These are phyloP conservation scores for Chenopodium suecicum DNA, from an alignment of 148 eudicot species.

Conservation along the genomic window DNA sequence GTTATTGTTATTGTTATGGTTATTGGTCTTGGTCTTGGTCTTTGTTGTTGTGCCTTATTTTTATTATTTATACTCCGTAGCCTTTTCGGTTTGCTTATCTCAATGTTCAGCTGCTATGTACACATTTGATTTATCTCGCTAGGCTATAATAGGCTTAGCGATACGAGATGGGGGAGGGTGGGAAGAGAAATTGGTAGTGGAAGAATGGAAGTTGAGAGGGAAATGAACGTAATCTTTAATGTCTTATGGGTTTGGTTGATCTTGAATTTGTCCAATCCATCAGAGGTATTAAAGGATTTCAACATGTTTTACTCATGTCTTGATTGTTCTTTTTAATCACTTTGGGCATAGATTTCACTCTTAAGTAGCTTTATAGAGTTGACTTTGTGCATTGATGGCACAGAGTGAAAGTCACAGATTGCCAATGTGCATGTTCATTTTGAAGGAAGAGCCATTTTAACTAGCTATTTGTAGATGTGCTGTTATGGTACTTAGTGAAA, in stretches of 20 bases:
- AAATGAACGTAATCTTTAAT: neutral
- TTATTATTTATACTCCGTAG: too few relatives aligned
- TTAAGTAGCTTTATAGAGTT: too few relatives aligned
- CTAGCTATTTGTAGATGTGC: neutral
- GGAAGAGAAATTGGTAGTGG: neutral
- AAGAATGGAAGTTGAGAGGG: neutral
- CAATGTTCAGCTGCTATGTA: neutral
- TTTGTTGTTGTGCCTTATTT: too few relatives aligned
- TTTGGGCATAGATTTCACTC: neutral
- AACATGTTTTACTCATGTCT: neutral
- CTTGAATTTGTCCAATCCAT: neutral
- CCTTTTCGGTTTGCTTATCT: neutral
- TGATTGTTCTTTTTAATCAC: neutral
- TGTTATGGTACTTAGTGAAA: neutral
- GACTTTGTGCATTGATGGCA: too few relatives aligned
- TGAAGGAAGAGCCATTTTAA: neutral
- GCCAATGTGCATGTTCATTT: too few relatives aligned
- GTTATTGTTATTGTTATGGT: too few relatives aligned
- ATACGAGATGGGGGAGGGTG: neutral
- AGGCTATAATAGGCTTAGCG: neutral
- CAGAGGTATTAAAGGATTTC: neutral
- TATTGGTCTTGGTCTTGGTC: too few relatives aligned
- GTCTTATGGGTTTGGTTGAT: neutral
- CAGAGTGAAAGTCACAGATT: too few relatives aligned
- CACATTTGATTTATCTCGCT: neutral